Evolutionary conservation across 2,329 filamentous ascomycete genomes (phyloP), one percentile per base, ranked within the genome.

Genomic region (Botrytis paeoniae): DNA sequence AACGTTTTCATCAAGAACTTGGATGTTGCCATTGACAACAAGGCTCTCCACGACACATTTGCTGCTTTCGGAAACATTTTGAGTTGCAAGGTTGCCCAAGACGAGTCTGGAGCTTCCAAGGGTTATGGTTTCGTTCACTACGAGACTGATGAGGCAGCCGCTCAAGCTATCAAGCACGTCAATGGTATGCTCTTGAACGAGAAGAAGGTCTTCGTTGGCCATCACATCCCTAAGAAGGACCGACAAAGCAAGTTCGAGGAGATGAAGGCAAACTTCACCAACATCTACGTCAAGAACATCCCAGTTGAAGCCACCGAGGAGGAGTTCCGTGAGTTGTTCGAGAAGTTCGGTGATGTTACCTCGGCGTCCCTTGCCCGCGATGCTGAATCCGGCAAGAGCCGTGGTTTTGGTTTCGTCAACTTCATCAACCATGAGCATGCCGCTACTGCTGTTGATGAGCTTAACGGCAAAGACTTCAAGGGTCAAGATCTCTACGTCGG

Each of bases 261-360:
- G 89, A 99, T 99, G 95, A 99, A 99, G 92, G 96, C 96, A 84
- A 99, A 99, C 89, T 99, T 97, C 89, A 99, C 96, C 87, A 99
- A 99, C 84, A 91, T 99, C 85, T 99, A 99, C 86, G 93, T 99
- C 87, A 99, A 99, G 91, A 99, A 99, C 87, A 92, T 99, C 79
- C 89, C 91, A 80, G 81, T 86, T 51, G 95, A 98, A 66, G 93
- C 92, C 76, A 92, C 90, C 74, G 96, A 99, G 75, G 95, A 98
- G 14, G 92, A 98, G 82, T 98, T 99, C 90, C 94, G 94, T 79
- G 89, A 91, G 75, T 88, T 98, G 69, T 98, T 99, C 80, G 93
- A 96, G 88, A 91, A 91, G 84, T 97, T 90, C 81, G 96, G 96
- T 78, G 92, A 97, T 73, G 96, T 99, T 79, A 98, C 96, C 75